A percentile compares a stretch with the other conserved stretches of the same genome.
Conservation (phyloP, 495 filamentous ascomycete species). For the Gamarada debralockiae region DNA sequence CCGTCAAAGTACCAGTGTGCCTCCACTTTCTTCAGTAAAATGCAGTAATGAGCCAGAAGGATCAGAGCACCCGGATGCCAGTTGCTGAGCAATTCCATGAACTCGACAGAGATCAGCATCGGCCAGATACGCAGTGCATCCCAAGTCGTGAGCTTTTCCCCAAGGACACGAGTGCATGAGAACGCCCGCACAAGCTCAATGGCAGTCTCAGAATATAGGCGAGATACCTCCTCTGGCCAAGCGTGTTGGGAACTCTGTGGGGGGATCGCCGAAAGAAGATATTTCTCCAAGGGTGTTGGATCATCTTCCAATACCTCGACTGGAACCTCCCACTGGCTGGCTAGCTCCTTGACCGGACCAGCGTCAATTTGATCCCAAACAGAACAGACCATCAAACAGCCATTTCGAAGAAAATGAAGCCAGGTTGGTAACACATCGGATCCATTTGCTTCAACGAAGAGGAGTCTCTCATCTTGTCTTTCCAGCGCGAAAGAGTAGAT, state of each 20-base stretch:
- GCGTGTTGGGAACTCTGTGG: neutral
- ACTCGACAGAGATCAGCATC: neutral
- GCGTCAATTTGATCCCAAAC: constrained; percentile 1
- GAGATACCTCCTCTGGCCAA: neutral
- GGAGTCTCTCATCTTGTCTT: constrained; percentile 9
- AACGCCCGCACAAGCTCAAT: constrained; percentile 8
- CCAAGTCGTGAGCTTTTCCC: constrained; percentile 2
- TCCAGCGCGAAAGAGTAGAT: constrained; percentile 17
- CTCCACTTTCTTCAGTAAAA: constrained; percentile 13
- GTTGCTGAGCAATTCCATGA: constrained; percentile 3
- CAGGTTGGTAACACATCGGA: constrained; percentile 4
- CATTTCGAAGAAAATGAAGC: constrained; percentile 12
- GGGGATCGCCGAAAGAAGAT: constrained; percentile 5
- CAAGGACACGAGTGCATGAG: neutral
- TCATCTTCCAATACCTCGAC: neutral
- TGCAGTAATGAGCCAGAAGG: constrained; percentile 15
- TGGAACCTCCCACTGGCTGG: constrained; percentile 8
- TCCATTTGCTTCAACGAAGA: neutral
- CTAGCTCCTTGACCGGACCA: constrained; percentile 5
- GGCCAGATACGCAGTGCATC: constrained; percentile 15
- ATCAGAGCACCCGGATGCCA: constrained; percentile 14
- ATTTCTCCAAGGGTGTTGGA: neutral
- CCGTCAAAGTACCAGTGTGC: constrained; percentile 9
- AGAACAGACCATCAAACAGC: constrained; percentile 14
- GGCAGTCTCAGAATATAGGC: constrained; percentile 6